Conservation (phyloP, 2,329 filamentous ascomycete genomes). For the Ophiostoma sp. region DNA sequence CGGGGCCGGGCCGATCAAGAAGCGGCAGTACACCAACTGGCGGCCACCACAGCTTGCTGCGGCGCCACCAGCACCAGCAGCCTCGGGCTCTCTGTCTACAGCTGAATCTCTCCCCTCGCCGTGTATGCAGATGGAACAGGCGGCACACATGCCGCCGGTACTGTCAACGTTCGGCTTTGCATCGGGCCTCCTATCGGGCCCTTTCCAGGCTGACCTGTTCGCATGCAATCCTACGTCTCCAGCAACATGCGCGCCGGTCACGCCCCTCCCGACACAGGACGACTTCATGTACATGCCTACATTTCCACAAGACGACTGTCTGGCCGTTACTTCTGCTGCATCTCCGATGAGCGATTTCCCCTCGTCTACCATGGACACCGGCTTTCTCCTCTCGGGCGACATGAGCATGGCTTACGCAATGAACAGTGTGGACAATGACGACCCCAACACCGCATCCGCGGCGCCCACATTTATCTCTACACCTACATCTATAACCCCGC, state of each 20-base stretch:
- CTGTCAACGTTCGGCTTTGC: neutral
- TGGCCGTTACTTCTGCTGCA: neutral
- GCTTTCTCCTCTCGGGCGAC: neutral
- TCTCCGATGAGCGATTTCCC: neutral
- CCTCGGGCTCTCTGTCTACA: neutral
- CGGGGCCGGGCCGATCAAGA: slow-evolving; percentile 19
- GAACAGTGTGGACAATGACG: neutral
- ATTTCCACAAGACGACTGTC: neutral
- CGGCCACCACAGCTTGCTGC: slow-evolving; percentile 15
- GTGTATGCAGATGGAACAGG: neutral
- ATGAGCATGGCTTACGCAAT: neutral
- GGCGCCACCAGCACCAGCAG: neutral
- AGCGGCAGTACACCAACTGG: slow-evolving; percentile 20
- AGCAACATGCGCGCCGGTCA: neutral
- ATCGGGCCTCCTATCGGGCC: neutral
- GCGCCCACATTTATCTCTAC: too few relatives aligned
- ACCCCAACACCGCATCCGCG: neutral
- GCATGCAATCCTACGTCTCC: neutral
- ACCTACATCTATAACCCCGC: neutral
- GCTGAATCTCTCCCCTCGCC: neutral
- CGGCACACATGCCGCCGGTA: neutral
- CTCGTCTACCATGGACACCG: neutral
- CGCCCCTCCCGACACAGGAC: neutral
- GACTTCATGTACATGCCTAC: neutral
- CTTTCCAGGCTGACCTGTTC: neutral